Percentiles rank a stretch among this genome's conserved stretches.
Evolutionary conservation across 805 yeast genomes (phyloP).

Genomic region (Wickerhamomyces mucosus): DNA sequence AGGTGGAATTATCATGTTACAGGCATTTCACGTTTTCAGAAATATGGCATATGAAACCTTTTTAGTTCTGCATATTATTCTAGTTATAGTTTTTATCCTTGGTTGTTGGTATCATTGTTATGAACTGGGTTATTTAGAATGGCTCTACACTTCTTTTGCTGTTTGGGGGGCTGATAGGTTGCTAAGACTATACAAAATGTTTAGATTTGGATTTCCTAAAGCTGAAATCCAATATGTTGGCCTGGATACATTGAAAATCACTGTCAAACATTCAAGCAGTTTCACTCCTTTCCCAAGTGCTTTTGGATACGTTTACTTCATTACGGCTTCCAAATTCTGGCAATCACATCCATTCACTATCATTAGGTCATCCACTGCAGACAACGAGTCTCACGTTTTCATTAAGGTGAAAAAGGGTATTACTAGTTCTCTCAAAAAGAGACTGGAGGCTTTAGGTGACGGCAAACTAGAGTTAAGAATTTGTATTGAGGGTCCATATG

Average conservation of each 20-base stretch:
- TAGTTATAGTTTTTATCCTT: conserved; percentile 43
- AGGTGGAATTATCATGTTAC: conserved; percentile 35
- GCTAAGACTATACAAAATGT: conserved; percentile 31
- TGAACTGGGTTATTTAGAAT: conserved; percentile 43
- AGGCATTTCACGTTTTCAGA: conserved; percentile 43
- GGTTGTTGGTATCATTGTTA: conserved; percentile 52
- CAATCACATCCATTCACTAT: conserved; percentile 72
- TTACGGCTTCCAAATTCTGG: conserved; percentile 45
- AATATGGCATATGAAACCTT: conserved; percentile 50
- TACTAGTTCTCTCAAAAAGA: conserved; percentile 32
- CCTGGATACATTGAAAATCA: conserved; percentile 39
- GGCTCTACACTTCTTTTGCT: conserved; percentile 30
- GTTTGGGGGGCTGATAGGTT: conserved; percentile 32
- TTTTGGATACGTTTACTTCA: conserved; percentile 47
- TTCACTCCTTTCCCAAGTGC: conserved; percentile 48
- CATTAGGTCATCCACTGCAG: conserved; percentile 29
- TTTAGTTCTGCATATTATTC: conserved; percentile 43
- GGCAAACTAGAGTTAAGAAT: conserved; percentile 26
- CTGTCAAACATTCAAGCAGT: conserved; percentile 30
- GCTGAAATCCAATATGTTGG: conserved; percentile 18
- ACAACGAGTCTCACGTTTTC: conserved; percentile 30
- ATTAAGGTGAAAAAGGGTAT: conserved; percentile 49
- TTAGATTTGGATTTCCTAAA: conserved; percentile 13
- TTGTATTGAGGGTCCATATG: conserved; percentile 58
- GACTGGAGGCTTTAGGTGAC: conserved; percentile 19